Conservation (phyloP, 176 grass and related monocot species). For the Ampelocalamus luodianensis region DNA sequence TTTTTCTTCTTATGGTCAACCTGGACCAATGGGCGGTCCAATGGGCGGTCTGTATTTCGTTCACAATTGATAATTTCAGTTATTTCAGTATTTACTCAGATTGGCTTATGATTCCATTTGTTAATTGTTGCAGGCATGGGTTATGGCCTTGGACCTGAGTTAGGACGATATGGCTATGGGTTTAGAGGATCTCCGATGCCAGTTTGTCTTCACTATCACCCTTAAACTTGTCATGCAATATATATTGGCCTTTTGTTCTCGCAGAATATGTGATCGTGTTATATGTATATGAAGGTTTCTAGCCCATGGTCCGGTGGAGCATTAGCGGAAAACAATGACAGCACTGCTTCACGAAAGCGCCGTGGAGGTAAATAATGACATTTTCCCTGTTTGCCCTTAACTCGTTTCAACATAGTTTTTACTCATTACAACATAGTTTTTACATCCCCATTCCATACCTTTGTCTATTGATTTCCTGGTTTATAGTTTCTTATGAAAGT, state of each 20-base stretch:
- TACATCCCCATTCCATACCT: not conserved
- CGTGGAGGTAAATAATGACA: constrained; percentile 68
- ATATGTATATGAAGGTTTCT: constrained; percentile 59
- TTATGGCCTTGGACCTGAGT: constrained; percentile 70
- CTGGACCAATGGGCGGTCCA: constrained; percentile 70
- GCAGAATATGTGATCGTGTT: not conserved
- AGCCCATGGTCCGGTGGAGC: constrained; percentile 72
- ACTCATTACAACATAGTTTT: not conserved
- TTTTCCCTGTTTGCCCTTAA: not conserved
- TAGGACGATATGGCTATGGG: constrained; percentile 79
- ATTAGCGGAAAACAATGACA: constrained; percentile 73
- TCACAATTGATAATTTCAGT: constrained; percentile 21
- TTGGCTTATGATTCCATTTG: constrained; percentile 35
- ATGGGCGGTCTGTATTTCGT: constrained; percentile 68
- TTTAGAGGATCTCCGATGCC: constrained; percentile 91
- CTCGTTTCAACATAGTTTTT: not conserved
- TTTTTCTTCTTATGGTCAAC: constrained; percentile 80
- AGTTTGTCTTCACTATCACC: constrained; percentile 52
- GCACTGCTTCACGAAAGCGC: constrained; percentile 81
- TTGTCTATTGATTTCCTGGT: not conserved
- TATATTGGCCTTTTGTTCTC: constrained; percentile 7
- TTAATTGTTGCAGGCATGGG: constrained; percentile 61
- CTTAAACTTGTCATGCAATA: not conserved
- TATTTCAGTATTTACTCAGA: constrained; percentile 17
- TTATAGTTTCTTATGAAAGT: constrained; percentile 25